A percentile compares a stretch with the other conserved stretches of the same genome.
Evolutionary conservation across 78 protist species (phyloP).

Genomic region (Protostelium mycophagum): DNA sequence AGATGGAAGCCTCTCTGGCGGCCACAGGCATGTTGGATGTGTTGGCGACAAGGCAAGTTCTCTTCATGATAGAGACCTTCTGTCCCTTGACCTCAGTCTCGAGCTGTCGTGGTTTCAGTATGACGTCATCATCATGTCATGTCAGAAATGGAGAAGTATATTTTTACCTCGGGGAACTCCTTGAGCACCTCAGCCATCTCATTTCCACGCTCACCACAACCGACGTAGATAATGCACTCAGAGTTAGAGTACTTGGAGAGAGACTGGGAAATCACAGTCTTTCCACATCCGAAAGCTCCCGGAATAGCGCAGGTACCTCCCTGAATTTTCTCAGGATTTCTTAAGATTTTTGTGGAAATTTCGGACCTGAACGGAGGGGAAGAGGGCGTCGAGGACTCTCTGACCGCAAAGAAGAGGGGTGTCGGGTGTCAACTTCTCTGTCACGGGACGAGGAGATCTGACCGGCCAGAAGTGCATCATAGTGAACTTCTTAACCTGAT

Average conservation of each 20-base stretch:
- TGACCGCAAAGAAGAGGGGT: slow-evolving; percentile 96
- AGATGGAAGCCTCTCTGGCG: slow-evolving; percentile 99
- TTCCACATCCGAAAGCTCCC: slow-evolving; percentile 99
- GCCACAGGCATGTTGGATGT: slow-evolving; percentile 99
- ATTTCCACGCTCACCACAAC: slow-evolving; percentile 99
- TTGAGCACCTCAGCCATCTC: slow-evolving; percentile 99
- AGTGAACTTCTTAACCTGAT: slow-evolving; percentile 43
- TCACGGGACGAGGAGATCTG: slow-evolving; percentile 91
- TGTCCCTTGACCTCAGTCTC: slow-evolving; percentile 64
- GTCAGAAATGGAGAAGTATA: slow-evolving; percentile 4
- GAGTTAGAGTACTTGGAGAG: slow-evolving; percentile 99
- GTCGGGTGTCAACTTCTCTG: slow-evolving; percentile 92
- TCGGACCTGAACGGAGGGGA: slow-evolving; percentile 86
- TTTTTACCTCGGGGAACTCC: slow-evolving; percentile 95
- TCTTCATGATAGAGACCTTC: slow-evolving; percentile 96
- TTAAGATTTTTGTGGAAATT: slow-evolving; percentile 3
- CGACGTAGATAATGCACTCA: slow-evolving; percentile 99
- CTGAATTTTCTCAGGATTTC: slow-evolving; percentile 26
- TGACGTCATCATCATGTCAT: slow-evolving; percentile 4
- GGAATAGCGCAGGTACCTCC: slow-evolving; percentile 99
- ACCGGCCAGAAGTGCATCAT: slow-evolving; percentile 99
- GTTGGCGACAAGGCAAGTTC: slow-evolving; percentile 99
- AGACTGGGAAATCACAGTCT: slow-evolving; percentile 99
- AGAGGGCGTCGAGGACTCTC: slow-evolving; percentile 98
- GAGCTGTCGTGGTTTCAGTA: background rate